These are phyloP conservation scores for Talaromyces stipitatus DNA, from an alignment of 495 filamentous ascomycete species.

Conservation along the genomic window DNA sequence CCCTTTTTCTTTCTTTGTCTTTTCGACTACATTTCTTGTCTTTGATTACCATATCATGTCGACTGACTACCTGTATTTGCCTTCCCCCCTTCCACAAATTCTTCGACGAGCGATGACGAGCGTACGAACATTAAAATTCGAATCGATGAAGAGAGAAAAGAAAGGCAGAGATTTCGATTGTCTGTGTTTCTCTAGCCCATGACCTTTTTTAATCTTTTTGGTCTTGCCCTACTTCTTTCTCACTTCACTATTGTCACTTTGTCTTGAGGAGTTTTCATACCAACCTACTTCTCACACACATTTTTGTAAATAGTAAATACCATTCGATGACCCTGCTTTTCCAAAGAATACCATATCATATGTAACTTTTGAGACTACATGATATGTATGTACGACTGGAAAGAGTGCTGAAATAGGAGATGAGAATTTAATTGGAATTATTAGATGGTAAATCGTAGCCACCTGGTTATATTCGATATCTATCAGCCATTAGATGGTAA, in stretches of 20 bases:
- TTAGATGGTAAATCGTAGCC: too few relatives aligned
- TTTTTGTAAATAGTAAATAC: neutral
- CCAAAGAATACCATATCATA: neutral
- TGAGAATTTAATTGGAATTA: neutral
- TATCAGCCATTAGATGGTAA: too few relatives aligned
- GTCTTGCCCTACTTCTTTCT: neutral
- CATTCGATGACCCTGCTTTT: neutral
- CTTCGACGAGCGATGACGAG: slow-evolving; percentile 1
- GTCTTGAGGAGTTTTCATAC: neutral
- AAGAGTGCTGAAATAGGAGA: neutral
- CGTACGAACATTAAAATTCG: slow-evolving; percentile 7
- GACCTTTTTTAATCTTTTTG: slow-evolving; percentile 16
- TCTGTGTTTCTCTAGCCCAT: slow-evolving; percentile 17
- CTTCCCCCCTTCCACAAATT: neutral
- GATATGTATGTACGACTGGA: too few relatives aligned
- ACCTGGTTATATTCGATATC: neutral
- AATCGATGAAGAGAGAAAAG: neutral
- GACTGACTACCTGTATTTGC: neutral
- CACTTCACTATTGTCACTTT: slow-evolving; percentile 9
- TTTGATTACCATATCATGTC: neutral
- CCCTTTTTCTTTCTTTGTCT: neutral
- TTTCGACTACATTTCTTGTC: neutral
- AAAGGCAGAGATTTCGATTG: slow-evolving; percentile 8
- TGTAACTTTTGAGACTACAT: too few relatives aligned
- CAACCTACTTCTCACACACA: too few relatives aligned